Evolutionary conservation across 1,284 basidiomycete species (phyloP).

Genomic region (Rhodotorula sp.): DNA sequence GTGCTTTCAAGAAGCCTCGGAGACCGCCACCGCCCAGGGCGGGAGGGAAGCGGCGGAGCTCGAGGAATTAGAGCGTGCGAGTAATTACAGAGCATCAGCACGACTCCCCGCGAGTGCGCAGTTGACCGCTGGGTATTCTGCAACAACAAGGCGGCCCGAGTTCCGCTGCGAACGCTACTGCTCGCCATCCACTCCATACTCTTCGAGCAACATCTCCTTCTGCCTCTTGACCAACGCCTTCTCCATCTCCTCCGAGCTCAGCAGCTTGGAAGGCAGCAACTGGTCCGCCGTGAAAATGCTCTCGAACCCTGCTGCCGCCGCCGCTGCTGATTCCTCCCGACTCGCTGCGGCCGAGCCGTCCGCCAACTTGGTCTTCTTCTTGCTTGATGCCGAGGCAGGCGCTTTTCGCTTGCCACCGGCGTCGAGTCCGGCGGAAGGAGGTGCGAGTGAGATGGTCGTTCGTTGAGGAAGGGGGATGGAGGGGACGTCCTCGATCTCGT

Average conservation of each 20-base stretch:
- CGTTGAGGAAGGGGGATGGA: conserved; percentile 42
- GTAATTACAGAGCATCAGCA: not conserved
- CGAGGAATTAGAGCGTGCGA: too few species aligned
- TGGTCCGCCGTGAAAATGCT: conserved; percentile 70
- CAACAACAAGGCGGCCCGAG: too few species aligned
- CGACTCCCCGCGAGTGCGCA: not conserved
- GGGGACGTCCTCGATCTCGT: conserved; percentile 33
- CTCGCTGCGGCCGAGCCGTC: conserved; percentile 31
- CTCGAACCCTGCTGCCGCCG: conserved; percentile 56
- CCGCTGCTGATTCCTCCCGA: conserved; percentile 7
- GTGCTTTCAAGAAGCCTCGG: too few species aligned
- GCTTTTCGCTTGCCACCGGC: conserved; percentile 45
- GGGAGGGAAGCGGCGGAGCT: too few species aligned
- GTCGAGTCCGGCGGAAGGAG: conserved; percentile 7
- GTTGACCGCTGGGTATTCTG: too few species aligned
- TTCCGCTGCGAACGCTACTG: too few species aligned
- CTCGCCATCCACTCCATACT: conserved; percentile 55
- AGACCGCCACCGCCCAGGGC: too few species aligned
- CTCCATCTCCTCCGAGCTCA: conserved; percentile 75
- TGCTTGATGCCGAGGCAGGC: conserved; percentile 15
- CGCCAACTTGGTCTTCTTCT: conserved; percentile 36
- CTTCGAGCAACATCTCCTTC: conserved; percentile 79
- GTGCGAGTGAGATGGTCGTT: conserved; percentile 36
- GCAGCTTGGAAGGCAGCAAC: conserved; percentile 71
- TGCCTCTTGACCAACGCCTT: conserved; percentile 68